A percentile compares a stretch with the other conserved stretches of the same genome.
Conservation (phyloP, 805 yeast genomes). For the Nakazawaea holstii region DNA sequence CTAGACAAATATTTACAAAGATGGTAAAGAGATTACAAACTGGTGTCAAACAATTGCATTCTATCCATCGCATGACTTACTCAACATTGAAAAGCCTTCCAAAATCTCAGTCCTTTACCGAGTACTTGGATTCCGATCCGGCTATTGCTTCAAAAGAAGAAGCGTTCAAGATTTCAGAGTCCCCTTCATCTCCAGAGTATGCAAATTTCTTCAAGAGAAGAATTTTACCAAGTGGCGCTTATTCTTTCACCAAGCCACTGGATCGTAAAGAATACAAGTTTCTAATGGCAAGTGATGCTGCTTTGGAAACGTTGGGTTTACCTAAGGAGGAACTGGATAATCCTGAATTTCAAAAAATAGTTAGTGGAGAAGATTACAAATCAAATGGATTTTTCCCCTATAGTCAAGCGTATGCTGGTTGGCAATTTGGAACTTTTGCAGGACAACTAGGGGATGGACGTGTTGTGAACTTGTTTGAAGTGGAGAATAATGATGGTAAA, state of each 20-base stretch:
- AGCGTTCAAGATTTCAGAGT: slow-evolving; percentile 17
- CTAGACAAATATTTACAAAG: no score
- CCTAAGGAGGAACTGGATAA: slow-evolving; percentile 31
- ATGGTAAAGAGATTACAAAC: no score
- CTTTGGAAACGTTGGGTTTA: slow-evolving; percentile 59
- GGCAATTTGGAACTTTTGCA: slow-evolving; percentile 94
- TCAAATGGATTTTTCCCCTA: slow-evolving; percentile 58
- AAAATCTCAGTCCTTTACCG: slow-evolving; percentile 25
- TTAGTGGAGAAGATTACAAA: slow-evolving; percentile 47
- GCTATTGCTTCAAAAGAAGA: slow-evolving; percentile 20
- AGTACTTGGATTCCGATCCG: slow-evolving; percentile 22
- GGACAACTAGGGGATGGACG: slow-evolving; percentile 98
- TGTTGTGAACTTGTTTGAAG: slow-evolving; percentile 75
- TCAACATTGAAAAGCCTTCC: slow-evolving; percentile 18
- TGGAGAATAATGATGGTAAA: slow-evolving; percentile 39
- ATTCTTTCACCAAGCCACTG: slow-evolving; percentile 70
- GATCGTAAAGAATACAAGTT: slow-evolving; percentile 45
- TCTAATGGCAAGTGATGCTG: slow-evolving; percentile 53
- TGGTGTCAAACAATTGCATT: no score
- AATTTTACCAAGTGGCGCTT: slow-evolving; percentile 54
- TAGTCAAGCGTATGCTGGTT: slow-evolving; percentile 91
- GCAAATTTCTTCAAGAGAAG: slow-evolving; percentile 47
- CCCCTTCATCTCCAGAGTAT: slow-evolving; percentile 19
- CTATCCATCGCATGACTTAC: neutral
- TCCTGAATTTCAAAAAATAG: slow-evolving; percentile 43